These are phyloP conservation scores for Barnettozyma salicaria DNA, from an alignment of 805 yeast genomes.

Conservation along the genomic window DNA sequence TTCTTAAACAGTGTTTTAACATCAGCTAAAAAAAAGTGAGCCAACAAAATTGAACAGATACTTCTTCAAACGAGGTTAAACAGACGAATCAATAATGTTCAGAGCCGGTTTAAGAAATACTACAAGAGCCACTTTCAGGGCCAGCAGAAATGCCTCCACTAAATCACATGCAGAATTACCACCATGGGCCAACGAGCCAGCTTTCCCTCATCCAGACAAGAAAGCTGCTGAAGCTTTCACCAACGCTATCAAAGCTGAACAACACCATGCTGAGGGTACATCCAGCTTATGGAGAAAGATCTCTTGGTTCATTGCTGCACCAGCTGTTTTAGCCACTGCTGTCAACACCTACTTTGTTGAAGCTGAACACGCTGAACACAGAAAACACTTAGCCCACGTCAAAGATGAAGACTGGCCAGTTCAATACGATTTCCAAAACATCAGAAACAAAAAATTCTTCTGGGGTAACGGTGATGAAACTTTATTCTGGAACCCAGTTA, in stretches of 20 bases:
- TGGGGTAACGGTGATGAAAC: conserved; percentile 99
- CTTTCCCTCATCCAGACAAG: conserved; percentile 36
- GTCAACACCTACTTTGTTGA: conserved; percentile 79
- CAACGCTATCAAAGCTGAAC: conserved; percentile 54
- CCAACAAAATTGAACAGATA: conserved; percentile 4
- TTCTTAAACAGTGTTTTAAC: not conserved
- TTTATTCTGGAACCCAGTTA: conserved; percentile 88
- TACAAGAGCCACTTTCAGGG: conserved; percentile 18
- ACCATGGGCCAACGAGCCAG: conserved; percentile 40
- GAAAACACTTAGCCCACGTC: conserved; percentile 61
- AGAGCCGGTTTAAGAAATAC: conserved; percentile 35
- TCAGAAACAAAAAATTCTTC: conserved; percentile 83
- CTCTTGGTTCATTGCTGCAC: conserved; percentile 73
- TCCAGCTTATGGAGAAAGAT: conserved; percentile 81
- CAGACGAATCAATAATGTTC: conserved; percentile 36
- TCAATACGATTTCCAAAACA: conserved; percentile 86
- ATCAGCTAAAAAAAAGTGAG: conserved; percentile 11
- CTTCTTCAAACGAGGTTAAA: not conserved
- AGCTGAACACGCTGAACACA: conserved; percentile 85
- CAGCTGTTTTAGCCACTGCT: conserved; percentile 71
- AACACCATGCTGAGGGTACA: conserved; percentile 75
- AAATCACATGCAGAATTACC: conserved; percentile 28
- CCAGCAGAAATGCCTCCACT: conserved; percentile 20
- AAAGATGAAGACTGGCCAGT: conserved; percentile 90
- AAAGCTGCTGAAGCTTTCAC: conserved; percentile 61